Evolutionary conservation across 176 grass and related monocot species (phyloP).

Genomic region (Carex parvula): DNA sequence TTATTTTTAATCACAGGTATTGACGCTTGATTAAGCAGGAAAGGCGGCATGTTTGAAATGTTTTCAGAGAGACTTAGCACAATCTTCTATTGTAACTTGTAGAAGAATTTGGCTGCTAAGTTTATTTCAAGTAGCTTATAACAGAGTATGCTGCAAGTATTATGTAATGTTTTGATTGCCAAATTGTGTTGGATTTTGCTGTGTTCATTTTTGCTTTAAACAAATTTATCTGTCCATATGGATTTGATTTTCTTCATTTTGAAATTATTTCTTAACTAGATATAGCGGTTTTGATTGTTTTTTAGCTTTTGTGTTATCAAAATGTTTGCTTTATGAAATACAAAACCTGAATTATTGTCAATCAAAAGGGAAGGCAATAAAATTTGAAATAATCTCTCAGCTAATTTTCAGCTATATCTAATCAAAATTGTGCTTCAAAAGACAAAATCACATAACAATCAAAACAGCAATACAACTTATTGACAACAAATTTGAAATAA

Average conservation of each 20-base stretch:
- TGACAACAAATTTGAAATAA: neutral
- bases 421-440: neutral
- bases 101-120: neutral
- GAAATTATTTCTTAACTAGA: neutral
- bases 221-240: neutral
- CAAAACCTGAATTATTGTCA: no score
- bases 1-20: neutral
- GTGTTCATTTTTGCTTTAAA: neutral
- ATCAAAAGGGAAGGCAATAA: no score
- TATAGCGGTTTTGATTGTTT: neutral
- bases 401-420: neutral
- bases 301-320: neutral
- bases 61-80: neutral
- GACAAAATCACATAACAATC: neutral
- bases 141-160: neutral
- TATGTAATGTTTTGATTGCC: neutral
- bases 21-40: constrained; percentile 8
- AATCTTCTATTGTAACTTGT: neutral
- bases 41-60: neutral
- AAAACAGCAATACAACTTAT: neutral
- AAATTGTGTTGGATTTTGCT: neutral
- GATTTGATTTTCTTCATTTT: neutral
- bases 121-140: neutral
- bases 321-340: no score
- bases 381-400: no score